These are phyloP conservation scores for Gossypium longicalyx DNA, from an alignment of 345 rosid species.

Conservation along the genomic window DNA sequence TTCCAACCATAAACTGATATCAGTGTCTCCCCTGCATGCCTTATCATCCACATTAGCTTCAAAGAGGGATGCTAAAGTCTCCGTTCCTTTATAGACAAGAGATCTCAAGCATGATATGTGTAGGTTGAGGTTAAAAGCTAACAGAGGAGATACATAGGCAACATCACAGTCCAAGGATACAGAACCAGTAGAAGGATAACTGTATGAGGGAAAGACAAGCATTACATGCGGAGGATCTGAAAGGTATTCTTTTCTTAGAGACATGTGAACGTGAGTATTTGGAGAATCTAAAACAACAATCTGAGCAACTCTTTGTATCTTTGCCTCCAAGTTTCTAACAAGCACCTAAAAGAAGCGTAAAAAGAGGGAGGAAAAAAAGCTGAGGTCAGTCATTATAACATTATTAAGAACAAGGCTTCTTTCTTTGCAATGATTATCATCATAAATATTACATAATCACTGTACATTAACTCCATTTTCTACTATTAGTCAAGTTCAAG, in stretches of 20 bases:
- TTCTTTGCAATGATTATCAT: not conserved
- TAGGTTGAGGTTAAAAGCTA: constrained; percentile 82
- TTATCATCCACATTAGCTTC: constrained; percentile 41
- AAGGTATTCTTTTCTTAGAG: constrained; percentile 12
- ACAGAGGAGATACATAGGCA: constrained; percentile 74
- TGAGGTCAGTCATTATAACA: not conserved
- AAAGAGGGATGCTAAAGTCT: constrained; percentile 50
- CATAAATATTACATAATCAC: not conserved
- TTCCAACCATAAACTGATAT: constrained; percentile 53
- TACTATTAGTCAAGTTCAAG: not conserved
- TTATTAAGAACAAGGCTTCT: not conserved
- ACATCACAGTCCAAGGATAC: constrained; percentile 39
- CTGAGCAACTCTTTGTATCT: constrained; percentile 51
- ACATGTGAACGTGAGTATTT: constrained; percentile 17
- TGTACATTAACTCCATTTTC: not conserved
- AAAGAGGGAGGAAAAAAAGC: not conserved
- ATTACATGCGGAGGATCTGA: constrained; percentile 33
- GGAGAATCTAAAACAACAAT: constrained; percentile 85
- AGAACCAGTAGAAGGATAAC: constrained; percentile 26
- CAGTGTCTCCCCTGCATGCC: constrained; percentile 24
- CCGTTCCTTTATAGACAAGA: constrained; percentile 56
- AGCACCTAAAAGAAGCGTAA: constrained; percentile 37
- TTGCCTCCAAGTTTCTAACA: constrained; percentile 51
- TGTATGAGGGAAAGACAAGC: constrained; percentile 59
- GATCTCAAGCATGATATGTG: constrained; percentile 67